Conservation (phyloP, 1,284 basidiomycete genomes). For the Melampsora americana region DNA sequence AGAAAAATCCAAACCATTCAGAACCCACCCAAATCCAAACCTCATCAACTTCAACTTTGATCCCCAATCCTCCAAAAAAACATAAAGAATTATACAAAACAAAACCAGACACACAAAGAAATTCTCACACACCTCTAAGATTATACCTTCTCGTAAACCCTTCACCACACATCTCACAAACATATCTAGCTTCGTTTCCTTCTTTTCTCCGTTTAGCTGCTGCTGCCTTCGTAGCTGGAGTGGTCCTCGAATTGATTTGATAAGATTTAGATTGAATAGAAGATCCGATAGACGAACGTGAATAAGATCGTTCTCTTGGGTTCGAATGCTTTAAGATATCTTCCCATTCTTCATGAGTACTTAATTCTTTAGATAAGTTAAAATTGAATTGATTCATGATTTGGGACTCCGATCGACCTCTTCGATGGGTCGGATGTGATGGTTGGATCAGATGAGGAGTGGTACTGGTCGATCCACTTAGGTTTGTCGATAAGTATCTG, state of each 20-base stretch:
- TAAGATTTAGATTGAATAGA: not conserved
- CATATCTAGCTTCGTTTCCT: constrained; percentile 30
- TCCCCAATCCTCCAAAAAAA: no score
- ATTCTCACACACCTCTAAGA: constrained; percentile 2
- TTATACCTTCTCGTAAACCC: constrained; percentile 33
- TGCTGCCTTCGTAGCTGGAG: constrained; percentile 29
- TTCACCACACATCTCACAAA: constrained; percentile 43
- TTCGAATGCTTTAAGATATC: no score
- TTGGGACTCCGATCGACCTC: no score
- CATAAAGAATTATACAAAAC: no score
- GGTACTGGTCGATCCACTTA: no score
- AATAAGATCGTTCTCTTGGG: not conserved
- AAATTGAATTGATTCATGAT: no score
- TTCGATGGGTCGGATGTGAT: no score
- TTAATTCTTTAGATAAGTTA: no score
- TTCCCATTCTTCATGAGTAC: no score
- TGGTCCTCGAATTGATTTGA: constrained; percentile 11
- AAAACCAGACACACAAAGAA: not conserved
- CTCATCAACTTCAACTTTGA: not conserved
- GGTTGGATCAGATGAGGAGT: no score
- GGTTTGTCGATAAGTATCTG: no score
- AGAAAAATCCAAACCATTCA: no score
- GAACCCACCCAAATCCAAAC: not conserved
- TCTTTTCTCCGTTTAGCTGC: constrained; percentile 24
- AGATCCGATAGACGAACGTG: constrained; percentile 19